Conservation (phyloP, 1,139 yeast species). For the Kodamaea ohmeri region DNA sequence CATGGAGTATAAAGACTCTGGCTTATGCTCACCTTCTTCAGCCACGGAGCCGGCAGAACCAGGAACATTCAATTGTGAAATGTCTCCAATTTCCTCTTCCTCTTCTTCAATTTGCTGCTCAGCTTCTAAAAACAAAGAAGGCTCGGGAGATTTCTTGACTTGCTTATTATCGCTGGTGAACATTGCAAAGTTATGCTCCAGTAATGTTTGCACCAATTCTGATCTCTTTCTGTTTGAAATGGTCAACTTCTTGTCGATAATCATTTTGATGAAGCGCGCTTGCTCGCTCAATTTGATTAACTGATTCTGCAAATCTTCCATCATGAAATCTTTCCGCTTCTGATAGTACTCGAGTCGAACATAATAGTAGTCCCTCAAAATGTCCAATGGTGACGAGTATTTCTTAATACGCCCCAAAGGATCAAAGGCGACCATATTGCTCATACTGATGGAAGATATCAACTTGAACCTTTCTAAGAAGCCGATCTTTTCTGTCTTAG, state of each 20-base stretch:
- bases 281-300: slow-evolving; percentile 74
- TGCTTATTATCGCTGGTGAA: slow-evolving; percentile 70
- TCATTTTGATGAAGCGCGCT: slow-evolving; percentile 88
- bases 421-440: slow-evolving; percentile 96
- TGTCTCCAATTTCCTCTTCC: slow-evolving; percentile 40
- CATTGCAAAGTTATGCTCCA: slow-evolving; percentile 66
- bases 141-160: slow-evolving; percentile 18
- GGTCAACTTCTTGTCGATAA: slow-evolving; percentile 68
- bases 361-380: slow-evolving; percentile 77
- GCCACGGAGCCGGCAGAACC: slow-evolving; percentile 27
- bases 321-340: slow-evolving; percentile 79
- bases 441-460: slow-evolving; percentile 61
- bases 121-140: slow-evolving; percentile 23
- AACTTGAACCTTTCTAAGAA: slow-evolving; percentile 81
- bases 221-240: slow-evolving; percentile 75
- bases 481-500: slow-evolving; percentile 69
- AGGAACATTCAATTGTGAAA: slow-evolving; percentile 29
- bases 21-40: slow-evolving; percentile 31
- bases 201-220: slow-evolving; percentile 61
- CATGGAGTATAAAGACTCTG: slow-evolving; percentile 50
- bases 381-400: slow-evolving; percentile 73
- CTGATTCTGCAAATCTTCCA: slow-evolving; percentile 67
- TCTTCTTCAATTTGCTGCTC: slow-evolving; percentile 34
- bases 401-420: slow-evolving; percentile 85
- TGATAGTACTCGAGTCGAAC: slow-evolving; percentile 89